Percentiles rank a stretch among this genome's conserved stretches.
Evolutionary conservation across 2,329 filamentous ascomycete genomes (phyloP).

Genomic region (Chlorencoelia australis): DNA sequence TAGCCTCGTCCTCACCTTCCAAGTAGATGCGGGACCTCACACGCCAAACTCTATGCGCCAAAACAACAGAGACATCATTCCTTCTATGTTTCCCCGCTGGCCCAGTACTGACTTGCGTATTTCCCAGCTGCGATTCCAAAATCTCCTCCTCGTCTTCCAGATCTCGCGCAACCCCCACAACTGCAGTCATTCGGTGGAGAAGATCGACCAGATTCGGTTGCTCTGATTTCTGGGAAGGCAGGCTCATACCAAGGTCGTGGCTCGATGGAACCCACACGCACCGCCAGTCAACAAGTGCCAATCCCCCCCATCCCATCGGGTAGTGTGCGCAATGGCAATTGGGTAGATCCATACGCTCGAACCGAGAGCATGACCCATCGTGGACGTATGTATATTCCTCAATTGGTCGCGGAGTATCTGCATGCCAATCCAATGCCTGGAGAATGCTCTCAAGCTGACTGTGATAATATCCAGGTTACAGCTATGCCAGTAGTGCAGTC

Average conservation of each 20-base stretch:
- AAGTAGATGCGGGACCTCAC: too few relatives aligned
- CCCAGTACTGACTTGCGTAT: too few relatives aligned
- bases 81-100: too few relatives aligned
- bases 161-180: conserved; percentile 24
- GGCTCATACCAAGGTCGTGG: conserved; percentile 32
- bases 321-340: conserved; percentile 35
- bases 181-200: conserved; percentile 44
- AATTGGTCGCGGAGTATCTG: too few relatives aligned
- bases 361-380: conserved; percentile 95
- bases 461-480: too few relatives aligned
- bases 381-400: too few relatives aligned
- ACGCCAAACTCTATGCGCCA: too few relatives aligned
- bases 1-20: too few relatives aligned
- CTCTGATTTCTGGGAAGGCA: conserved; percentile 43
- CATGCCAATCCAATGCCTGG: too few relatives aligned
- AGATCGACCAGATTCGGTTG: conserved; percentile 50
- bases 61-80: too few relatives aligned
- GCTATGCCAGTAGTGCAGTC: conserved; percentile 85
- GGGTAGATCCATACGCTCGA: conserved; percentile 67
- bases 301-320: conserved; percentile 45
- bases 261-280: conserved; percentile 41
- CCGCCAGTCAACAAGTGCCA: conserved; percentile 31
- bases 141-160: conserved; percentile 49
- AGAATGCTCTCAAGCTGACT: too few relatives aligned
- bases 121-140: conserved; percentile 43